Base-by-base conservation (phyloP, 257 asterid species). In the Nemophila menziesii region DNA sequence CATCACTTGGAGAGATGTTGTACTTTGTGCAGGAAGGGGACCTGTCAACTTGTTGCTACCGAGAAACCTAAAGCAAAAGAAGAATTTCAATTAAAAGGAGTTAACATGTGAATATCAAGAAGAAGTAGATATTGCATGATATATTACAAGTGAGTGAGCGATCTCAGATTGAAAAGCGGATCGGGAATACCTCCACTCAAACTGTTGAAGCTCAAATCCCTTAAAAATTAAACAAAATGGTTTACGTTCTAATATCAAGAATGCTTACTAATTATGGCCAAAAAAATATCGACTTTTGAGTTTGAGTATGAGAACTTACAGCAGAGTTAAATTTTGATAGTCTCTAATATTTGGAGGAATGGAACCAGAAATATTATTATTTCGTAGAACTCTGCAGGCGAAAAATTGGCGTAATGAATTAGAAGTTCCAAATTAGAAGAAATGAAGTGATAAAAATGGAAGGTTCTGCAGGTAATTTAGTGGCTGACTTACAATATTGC, bases 121-220 rank as follows among this genome's bases (percentile, higher is more conserved):
- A 39, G 15, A 41, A 34, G 29, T 10, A 42, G 52, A 45, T 4
- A 48, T 13, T 42, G 41, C 15, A 45, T 10, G 44, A 37, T 13
- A 39, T 48, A 33, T 71, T 78, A 78, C 96, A 86, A 39, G 72
- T 70, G 49, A 46, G 63, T 63, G 43, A 86, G 79, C 21, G 65
- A 51, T 49, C 45, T 56, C 48, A 63, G 69, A 36, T 78, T 73
- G 71, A 86, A 66, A 56, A 86, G 78, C 13, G 60, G 55, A 7
- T 65, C 74, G 16, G 94, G 90, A 46, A 78, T 47, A 44, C 46
- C 33, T 49, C 90, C 96, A 2, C 68, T 66, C 71, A 86, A 65
- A 64, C 64, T 74, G 70, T 86, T 86, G 89, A 76, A 81, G 76
- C 94, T 78, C 73, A 86, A 71, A 60, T 86, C 96, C 76, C 96